Evolutionary conservation across 148 eudicot species (phyloP).

Genomic region (Gaultheria prostrata): DNA sequence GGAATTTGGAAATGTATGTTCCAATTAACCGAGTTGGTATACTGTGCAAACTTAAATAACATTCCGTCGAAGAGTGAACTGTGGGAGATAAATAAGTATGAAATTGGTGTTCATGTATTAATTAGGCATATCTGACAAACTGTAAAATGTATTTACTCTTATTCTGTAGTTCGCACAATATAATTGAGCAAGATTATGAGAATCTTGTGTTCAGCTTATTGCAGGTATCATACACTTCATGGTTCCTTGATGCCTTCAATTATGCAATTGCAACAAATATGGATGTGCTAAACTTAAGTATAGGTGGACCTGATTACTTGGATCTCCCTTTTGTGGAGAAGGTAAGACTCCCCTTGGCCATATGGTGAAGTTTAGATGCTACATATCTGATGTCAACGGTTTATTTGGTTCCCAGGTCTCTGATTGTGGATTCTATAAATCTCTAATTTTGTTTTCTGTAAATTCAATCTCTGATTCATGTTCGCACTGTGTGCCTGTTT

Average conservation of each 20-base stretch:
- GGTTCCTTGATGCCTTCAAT: constrained; percentile 99
- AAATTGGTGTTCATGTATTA: neutral
- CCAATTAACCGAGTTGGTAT: neutral
- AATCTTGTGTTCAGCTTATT: constrained; percentile 92
- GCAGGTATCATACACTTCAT: constrained; percentile 99
- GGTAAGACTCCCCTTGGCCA: constrained; percentile 39
- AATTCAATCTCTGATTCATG: neutral
- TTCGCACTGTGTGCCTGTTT: neutral
- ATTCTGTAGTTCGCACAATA: constrained; percentile 16
- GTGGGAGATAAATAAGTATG: neutral
- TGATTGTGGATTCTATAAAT: neutral
- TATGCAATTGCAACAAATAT: constrained; percentile 97
- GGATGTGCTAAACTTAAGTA: constrained; percentile 97
- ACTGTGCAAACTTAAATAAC: neutral
- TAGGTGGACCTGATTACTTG: constrained; percentile 97
- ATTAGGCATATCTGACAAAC: neutral
- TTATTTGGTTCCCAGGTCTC: neutral
- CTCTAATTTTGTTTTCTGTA: neutral
- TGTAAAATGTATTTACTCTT: neutral
- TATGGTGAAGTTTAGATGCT: neutral
- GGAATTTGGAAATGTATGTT: neutral
- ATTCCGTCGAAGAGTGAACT: neutral
- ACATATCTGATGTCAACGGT: neutral
- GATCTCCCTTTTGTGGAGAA: constrained; percentile 99
- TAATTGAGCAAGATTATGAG: constrained; percentile 51